These are phyloP conservation scores for Echinochloa phyllopogon DNA, from an alignment of 176 grass and related monocot species.

Conservation along the genomic window DNA sequence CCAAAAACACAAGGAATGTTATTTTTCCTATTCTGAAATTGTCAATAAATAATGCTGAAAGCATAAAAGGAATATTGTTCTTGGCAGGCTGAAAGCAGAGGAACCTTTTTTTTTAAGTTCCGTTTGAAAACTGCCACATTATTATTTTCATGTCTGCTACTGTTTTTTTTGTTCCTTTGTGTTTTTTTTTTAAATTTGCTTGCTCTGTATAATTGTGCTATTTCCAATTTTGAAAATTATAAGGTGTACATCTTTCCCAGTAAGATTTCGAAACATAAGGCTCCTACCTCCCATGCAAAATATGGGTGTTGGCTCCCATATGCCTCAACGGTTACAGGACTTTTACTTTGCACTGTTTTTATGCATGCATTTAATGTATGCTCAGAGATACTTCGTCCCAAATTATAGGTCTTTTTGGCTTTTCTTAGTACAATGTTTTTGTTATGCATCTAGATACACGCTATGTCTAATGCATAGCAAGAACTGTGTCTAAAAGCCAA, in stretches of 20 bases:
- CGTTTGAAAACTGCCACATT: no score
- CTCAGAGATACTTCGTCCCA: no score
- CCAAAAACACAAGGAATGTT: neutral
- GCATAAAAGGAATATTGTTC: neutral
- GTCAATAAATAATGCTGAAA: neutral
- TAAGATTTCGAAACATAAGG: neutral
- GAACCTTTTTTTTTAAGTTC: no score
- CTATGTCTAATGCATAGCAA: no score
- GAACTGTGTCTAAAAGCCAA: no score
- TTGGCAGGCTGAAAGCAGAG: no score
- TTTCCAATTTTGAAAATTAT: neutral
- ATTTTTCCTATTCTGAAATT: neutral
- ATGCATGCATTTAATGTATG: neutral
- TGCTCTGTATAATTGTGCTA: neutral
- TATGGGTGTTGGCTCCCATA: neutral
- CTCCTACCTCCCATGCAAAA: neutral
- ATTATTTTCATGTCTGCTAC: no score
- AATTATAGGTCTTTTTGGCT: no score
- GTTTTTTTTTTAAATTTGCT: neutral
- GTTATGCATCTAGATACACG: no score
- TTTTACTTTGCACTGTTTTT: no score
- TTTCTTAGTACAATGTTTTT: no score
- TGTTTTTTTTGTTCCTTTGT: neutral
- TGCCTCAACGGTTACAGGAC: neutral
- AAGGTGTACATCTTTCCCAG: no score